phyloP scores from a whole-genome alignment of 345 rosid species.

The Salix udensis region DNA sequence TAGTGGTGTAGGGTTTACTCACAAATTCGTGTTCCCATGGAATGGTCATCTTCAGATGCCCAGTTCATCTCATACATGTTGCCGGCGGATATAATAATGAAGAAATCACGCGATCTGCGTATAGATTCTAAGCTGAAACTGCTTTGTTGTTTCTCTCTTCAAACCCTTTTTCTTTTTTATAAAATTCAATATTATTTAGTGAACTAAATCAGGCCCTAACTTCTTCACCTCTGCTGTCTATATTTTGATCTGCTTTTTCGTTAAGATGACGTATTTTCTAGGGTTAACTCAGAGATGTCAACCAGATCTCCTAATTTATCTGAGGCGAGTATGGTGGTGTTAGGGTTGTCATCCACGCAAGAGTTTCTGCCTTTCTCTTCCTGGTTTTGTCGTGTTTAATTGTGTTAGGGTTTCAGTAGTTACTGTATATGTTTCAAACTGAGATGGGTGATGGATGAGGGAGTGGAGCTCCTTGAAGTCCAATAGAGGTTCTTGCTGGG shows the following conservation, averaged over 20 bases:
- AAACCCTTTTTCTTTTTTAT: neutral
- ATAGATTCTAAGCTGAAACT: too few relatives aligned
- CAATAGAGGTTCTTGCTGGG: conserved; percentile 68
- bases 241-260: neutral
- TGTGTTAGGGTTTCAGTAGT: neutral
- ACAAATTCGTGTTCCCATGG: neutral
- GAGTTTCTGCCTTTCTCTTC: too few relatives aligned
- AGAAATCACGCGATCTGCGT: neutral
- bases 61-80: too few relatives aligned
- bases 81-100: too few relatives aligned
- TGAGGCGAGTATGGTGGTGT: neutral
- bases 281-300: neutral
- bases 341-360: neutral
- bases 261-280: neutral
- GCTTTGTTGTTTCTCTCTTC: neutral
- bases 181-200: neutral
- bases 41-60: too few relatives aligned
- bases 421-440: too few relatives aligned
- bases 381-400: too few relatives aligned
- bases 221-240: neutral
- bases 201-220: neutral
- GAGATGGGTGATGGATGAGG: neutral
- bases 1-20: neutral
- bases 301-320: neutral
- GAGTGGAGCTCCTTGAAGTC: conserved; percentile 90